Evolutionary conservation across 495 filamentous ascomycete genomes (phyloP), one percentile per base, ranked within the genome.

Genomic region (Penicillium fimorum): DNA sequence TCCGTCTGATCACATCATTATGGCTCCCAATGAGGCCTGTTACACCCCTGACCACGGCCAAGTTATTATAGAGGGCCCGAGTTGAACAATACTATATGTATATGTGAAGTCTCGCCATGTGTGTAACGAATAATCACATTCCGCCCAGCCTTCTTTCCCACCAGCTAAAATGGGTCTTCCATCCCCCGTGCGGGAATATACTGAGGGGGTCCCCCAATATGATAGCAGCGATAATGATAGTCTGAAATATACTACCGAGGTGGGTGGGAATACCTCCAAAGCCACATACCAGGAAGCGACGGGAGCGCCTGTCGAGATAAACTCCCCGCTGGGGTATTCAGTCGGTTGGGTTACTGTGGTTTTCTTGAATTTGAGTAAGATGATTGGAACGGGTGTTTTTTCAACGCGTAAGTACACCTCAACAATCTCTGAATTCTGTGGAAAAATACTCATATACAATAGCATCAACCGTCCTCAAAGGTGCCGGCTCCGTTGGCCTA

Each of bases 381-480:
- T 87, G 83, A 78, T 88, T 52, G 85, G 85, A 0, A 87, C 84
- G 0, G 84, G 85, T 12, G 77, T 88, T 4, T 88, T 83, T 65
- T 84, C 83, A 17, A 86, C 84, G 7, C 84, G 82, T 85, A 48
- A 60, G 82, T 67, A 22, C 9, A 25, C 17, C 9, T 5, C 12
- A 3, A 32, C 5, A 18, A 7, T n/a, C 4, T 17, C 4, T 24
- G 22, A 2, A 1, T 17, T 17, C 1, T 27, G 1, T 27, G 15
- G 4, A 17, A 8, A 10, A 8, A 18, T 38, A 17, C 42, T 54
- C 0, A 54, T 7, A 17, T 2, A 3, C 1, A 11, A 50, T 20
- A 33, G 44, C 17, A 50, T 55, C 45, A 46, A 84, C 44, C 6
- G 83, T 87, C 29, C 71, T 87, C 9, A 68, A 61, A 17, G 78